Percentiles rank a stretch among this genome's conserved stretches.
Conservation (phyloP, 202 grass and related monocot genomes). For the Hordeum pubiflorum region DNA sequence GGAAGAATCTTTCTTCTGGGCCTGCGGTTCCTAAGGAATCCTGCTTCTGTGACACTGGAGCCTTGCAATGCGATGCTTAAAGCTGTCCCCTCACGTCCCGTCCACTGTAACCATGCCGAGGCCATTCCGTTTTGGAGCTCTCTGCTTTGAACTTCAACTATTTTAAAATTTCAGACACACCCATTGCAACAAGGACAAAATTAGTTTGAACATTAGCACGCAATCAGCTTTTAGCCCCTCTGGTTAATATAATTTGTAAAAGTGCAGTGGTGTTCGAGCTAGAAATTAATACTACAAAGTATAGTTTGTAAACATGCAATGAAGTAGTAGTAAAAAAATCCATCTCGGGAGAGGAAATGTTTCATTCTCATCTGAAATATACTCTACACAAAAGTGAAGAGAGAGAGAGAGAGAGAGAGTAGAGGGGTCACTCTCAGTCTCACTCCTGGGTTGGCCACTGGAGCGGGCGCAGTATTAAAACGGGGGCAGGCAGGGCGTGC, state of each 20-base stretch:
- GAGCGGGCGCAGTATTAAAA: not conserved
- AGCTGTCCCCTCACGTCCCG: not conserved
- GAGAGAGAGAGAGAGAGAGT: not conserved
- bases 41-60: not conserved
- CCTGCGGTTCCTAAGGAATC: not conserved
- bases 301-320: not conserved
- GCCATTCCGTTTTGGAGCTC: not conserved
- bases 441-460: not conserved
- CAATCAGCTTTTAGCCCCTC: too few species aligned
- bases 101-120: not conserved
- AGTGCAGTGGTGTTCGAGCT: not conserved
- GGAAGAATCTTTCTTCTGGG: constrained; percentile 12
- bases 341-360: not conserved
- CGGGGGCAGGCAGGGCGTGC: not conserved
- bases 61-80: constrained; percentile 25
- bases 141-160: not conserved
- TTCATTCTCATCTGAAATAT: not conserved
- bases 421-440: not conserved
- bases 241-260: not conserved
- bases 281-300: too few species aligned
- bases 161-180: not conserved
- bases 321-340: not conserved
- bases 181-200: not conserved
- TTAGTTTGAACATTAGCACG: not conserved
- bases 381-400: not conserved